Evolutionary conservation across 2,329 filamentous ascomycete genomes (phyloP), one percentile per base, ranked within the genome.

Genomic region (Dissoconium aciculare): DNA sequence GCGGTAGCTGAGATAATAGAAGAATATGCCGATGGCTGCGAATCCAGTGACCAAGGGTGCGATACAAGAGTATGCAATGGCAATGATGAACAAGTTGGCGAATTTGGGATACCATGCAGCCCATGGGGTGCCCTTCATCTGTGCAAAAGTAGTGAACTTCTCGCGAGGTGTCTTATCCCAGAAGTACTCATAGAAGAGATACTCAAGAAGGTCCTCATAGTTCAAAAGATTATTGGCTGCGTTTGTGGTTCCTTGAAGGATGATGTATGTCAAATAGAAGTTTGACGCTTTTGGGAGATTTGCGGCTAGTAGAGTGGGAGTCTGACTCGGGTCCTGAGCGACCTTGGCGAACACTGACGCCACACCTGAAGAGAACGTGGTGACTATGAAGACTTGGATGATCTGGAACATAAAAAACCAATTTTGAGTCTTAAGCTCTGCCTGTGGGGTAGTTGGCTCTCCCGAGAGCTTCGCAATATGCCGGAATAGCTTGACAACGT

Each of bases 41-140:
- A 66, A 65, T 21, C 58, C 58, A 2, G 64, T 46, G 5, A 64
- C 56, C 3, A 66, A 43, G 3, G 62, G 62, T 5, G 62, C 61
- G 32, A 66, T 63, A 42, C 57, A 59, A 4, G 60, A 56, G 40
- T 66, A 65, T 15, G 53, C 57, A 17, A 64, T 54, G 6, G 60
- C 59, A 27, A 58, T 57, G 23, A 56, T 47, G 10, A 53, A 38
- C 36, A 65, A 49, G 34, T 62, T 64, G 31, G 54, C 54, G 50
- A 58, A 63, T 34, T 62, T 61, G 10, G 62, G 61, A 36, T 54
- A 62, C 37, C 59, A 59, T 5, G 56, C 54, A 4, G 58, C 61
- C 56, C 58, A 64, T 3, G 52, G 50, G 0, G 60, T 57, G 5
- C 53, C 55, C 11, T 57, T 52, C 33, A 65, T 53, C 28, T 54